Evolutionary conservation across 179 eudicot genomes (phyloP), one percentile per base, ranked within the genome.

Genomic region (Gypsophila paniculata): DNA sequence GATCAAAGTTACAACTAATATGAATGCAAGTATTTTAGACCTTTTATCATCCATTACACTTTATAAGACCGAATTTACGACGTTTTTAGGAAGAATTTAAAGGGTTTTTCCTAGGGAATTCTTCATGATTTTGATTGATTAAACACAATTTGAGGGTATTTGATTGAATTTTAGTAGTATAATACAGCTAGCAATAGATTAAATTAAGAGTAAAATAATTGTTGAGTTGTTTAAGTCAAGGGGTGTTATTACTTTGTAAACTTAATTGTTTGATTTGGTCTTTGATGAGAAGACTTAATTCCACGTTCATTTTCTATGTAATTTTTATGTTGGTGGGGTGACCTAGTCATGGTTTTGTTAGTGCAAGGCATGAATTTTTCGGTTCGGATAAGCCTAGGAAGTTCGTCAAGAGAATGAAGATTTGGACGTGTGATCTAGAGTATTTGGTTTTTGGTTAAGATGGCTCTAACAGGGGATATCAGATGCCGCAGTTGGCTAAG

Each of bases 21-120:
- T 51, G 25, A 72, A n/a, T 21, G 86, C 82, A 17, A 91, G 72
- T 23, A 83, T 53, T 73, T 81, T 85, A 0, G 86, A 77, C 76
- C 76, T 88, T 68, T 25, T 84, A 62, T 86, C 85, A 75, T 86
- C 96, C 93, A 86, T 85, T 53, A 9, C 34, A 60, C n/a, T 9
- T 34, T 52, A 26, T 36, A n/a, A 49, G 15, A 61, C 66, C 44
- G 55, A 52, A 11, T 44, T 52, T 77, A 69, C 54, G 67, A 12
- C 71, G 76, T 63, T 38, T 19, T 85, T 55, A 53, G 55, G 68
- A 48, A 64, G 68, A 74, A 42, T 0, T 32, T 15, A 32, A 64
- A 15, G 73, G 42, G 32, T n/a, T 29, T 39, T 72, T 75, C 60
- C 65, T 68, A 72, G 26, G 39, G 19, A 69, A 61, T 66, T 79